These are phyloP conservation scores for Crepidotus sp. DNA, from an alignment of 1,284 basidiomycete genomes.

Conservation along the genomic window DNA sequence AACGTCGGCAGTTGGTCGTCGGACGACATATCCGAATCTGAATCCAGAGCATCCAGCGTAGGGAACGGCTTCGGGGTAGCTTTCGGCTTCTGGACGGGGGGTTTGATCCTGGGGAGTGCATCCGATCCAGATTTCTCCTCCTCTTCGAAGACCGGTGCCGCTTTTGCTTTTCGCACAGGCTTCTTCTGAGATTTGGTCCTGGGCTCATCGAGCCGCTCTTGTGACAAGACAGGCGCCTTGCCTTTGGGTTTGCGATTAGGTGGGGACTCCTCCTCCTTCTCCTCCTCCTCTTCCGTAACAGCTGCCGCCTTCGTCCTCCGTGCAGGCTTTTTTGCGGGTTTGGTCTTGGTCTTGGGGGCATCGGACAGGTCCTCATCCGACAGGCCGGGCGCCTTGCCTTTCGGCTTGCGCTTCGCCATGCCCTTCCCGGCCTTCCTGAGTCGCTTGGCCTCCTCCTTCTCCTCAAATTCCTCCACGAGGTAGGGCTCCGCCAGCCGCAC, in stretches of 20 bases:
- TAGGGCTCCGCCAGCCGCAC: slow-evolving; percentile 55
- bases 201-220: slow-evolving; percentile 8
- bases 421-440: slow-evolving; percentile 41
- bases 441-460: slow-evolving; percentile 37
- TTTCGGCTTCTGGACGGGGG: not conserved
- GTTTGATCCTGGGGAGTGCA: not conserved
- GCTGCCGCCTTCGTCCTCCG: slow-evolving; percentile 12
- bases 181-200: slow-evolving; percentile 17
- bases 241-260: slow-evolving; percentile 16
- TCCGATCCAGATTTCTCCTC: slow-evolving; percentile 10
- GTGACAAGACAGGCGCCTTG: not conserved
- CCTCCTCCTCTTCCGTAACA: too few relatives aligned
- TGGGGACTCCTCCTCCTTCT: slow-evolving; percentile 4
- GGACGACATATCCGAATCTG: slow-evolving; percentile 7
- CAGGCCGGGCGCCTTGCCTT: not conserved
- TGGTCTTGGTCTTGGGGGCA: slow-evolving; percentile 7
- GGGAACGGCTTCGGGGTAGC: not conserved
- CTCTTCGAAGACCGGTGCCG: not conserved
- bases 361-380: slow-evolving; percentile 6
- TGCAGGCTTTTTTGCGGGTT: slow-evolving; percentile 17
- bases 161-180: slow-evolving; percentile 9
- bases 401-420: slow-evolving; percentile 18
- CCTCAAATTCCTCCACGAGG: slow-evolving; percentile 54
- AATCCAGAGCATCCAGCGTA: not conserved
- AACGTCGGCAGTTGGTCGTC: slow-evolving; percentile 12